Evolutionary conservation across 2,329 filamentous ascomycete species (phyloP).

Genomic region (Plenodomus biglobosus): DNA sequence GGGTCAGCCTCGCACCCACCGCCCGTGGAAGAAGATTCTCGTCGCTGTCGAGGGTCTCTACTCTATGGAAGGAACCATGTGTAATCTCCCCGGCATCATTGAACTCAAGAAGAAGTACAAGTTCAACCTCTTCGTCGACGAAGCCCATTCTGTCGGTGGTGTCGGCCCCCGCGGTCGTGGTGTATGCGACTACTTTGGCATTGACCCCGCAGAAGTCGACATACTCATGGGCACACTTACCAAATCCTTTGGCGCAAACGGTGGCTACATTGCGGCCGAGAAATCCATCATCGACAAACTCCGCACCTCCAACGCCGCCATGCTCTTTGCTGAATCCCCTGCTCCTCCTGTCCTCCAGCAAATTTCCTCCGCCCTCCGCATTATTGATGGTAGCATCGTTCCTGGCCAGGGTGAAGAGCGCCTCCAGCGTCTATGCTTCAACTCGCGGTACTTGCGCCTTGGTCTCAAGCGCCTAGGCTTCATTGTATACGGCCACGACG

Average conservation of each 20-base stretch:
- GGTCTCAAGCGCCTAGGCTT: constrained; percentile 95
- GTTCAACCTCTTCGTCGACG: constrained; percentile 92
- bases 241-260: constrained; percentile 97
- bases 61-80: constrained; percentile 99
- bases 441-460: constrained; percentile 95
- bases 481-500: constrained; percentile 96
- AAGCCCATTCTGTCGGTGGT: constrained; percentile 94
- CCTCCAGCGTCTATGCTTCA: constrained; percentile 93
- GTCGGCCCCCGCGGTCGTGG: constrained; percentile 85
- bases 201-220: constrained; percentile 85
- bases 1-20: constrained; percentile 95
- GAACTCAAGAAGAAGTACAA: constrained; percentile 93
- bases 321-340: constrained; percentile 83
- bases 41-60: constrained; percentile 96
- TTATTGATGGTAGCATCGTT: constrained; percentile 84
- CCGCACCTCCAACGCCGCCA: constrained; percentile 79
- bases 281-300: constrained; percentile 93
- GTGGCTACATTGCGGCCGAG: constrained; percentile 89
- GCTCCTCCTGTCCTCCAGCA: constrained; percentile 87
- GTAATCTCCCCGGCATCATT: constrained; percentile 88
- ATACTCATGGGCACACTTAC: constrained; percentile 98
- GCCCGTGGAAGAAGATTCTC: constrained; percentile 98
- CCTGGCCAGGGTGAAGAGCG: constrained; percentile 95
- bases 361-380: constrained; percentile 80
- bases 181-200: constrained; percentile 95